phyloP scores from a whole-genome alignment of 768 basidiomycete genomes.

The Kwoniella dejecticola region DNA sequence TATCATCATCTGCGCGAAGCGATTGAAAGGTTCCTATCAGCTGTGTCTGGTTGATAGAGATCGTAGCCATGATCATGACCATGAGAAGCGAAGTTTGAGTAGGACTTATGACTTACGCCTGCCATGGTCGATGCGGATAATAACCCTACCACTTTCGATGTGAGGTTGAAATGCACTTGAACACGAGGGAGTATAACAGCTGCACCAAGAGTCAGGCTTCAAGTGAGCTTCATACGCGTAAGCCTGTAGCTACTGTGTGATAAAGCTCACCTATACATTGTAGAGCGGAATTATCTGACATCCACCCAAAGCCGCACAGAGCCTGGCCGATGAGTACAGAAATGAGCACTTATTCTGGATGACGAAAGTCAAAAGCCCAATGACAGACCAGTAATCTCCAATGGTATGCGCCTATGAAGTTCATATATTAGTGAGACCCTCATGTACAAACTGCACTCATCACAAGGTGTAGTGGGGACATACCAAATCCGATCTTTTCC shows the following conservation, averaged over 20 bases:
- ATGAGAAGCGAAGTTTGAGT: not conserved
- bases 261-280: slow-evolving; percentile 42
- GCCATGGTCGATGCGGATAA: slow-evolving; percentile 72
- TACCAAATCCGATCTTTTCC: slow-evolving; percentile 52
- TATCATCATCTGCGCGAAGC: slow-evolving; percentile 95
- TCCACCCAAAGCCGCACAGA: slow-evolving; percentile 54
- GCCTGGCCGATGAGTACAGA: slow-evolving; percentile 23
- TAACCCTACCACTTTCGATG: slow-evolving; percentile 72
- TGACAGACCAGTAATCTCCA: slow-evolving; percentile 48
- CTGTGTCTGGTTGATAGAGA: no score
- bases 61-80: not conserved
- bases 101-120: slow-evolving; percentile 30
- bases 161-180: slow-evolving; percentile 81
- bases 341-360: not conserved
- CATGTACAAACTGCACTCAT: not conserved
- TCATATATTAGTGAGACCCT: not conserved
- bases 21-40: slow-evolving; percentile 46
- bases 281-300: slow-evolving; percentile 54
- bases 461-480: not conserved
- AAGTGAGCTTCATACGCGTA: slow-evolving; percentile 53
- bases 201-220: slow-evolving; percentile 4
- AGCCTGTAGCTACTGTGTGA: slow-evolving; percentile 10
- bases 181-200: slow-evolving; percentile 96
- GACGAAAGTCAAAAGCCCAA: not conserved
- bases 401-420: slow-evolving; percentile 52